These are phyloP conservation scores for Globisporangium ultimum DNA, from an alignment of 352 stramenopile species.

Conservation along the genomic window DNA sequence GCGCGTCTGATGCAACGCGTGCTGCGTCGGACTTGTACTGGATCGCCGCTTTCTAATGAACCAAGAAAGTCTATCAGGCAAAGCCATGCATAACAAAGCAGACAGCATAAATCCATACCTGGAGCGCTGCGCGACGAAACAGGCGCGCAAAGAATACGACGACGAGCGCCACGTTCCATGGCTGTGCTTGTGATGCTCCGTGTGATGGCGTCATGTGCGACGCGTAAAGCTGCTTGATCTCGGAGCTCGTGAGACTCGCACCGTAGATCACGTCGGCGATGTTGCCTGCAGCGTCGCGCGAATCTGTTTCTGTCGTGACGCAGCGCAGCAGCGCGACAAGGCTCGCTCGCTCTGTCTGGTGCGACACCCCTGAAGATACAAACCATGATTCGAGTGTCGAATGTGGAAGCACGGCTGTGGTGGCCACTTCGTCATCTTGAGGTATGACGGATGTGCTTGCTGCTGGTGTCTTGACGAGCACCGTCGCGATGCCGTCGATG, in stretches of 20 bases:
- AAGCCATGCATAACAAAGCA: neutral
- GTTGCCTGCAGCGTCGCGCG: conserved; percentile 26
- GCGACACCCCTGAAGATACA: conserved; percentile 18
- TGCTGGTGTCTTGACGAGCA: neutral
- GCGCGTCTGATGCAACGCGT: neutral
- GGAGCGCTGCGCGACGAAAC: conserved; percentile 27
- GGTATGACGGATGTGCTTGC: neutral
- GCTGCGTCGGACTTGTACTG: conserved; percentile 9
- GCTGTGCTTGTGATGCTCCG: conserved; percentile 19
- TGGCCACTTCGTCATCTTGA: no score
- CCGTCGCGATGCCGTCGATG: neutral
- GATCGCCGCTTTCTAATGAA: conserved; percentile 22
- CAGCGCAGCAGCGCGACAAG: conserved; percentile 14
- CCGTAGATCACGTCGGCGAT: conserved; percentile 32
- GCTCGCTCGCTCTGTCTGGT: neutral
- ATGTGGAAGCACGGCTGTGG: conserved; percentile 4
- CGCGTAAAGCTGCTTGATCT: conserved; percentile 26
- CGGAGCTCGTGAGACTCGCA: conserved; percentile 26
- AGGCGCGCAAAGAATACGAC: conserved; percentile 35
- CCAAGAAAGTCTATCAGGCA: no score
- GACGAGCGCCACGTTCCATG: conserved; percentile 28
- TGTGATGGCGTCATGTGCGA: no score
- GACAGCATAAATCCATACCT: conserved; percentile 7
- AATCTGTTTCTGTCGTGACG: conserved; percentile 22
- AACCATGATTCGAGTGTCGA: conserved; percentile 14